A percentile compares a stretch with the other conserved stretches of the same genome.
Evolutionary conservation across 2,329 filamentous ascomycete genomes (phyloP).

Genomic region (Myriosclerotinia duriaeana): DNA sequence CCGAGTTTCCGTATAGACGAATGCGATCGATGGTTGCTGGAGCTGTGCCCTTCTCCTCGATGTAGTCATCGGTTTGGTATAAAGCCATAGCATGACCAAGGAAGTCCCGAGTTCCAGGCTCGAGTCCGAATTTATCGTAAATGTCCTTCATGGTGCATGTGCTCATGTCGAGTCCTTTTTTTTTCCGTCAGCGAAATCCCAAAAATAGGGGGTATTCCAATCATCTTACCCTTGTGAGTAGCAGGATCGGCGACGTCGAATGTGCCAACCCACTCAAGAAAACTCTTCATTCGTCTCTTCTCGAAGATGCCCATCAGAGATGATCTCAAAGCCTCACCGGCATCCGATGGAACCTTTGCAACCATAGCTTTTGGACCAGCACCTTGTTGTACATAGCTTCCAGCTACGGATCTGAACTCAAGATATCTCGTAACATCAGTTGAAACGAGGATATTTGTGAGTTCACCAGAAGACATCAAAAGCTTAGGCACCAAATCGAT

Average conservation of each 20-base stretch:
- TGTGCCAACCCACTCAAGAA: conserved; percentile 90
- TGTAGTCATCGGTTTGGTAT: conserved; percentile 86
- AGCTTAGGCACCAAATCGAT: conserved; percentile 98
- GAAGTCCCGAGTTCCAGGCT: conserved; percentile 87
- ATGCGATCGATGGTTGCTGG: conserved; percentile 89
- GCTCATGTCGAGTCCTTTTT: conserved; percentile 76
- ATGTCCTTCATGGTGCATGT: conserved; percentile 94
- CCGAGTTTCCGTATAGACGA: conserved; percentile 93
- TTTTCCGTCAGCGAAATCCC: conserved; percentile 31
- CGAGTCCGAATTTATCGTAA: conserved; percentile 95
- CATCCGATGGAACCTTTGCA: conserved; percentile 94
- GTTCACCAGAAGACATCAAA: conserved; percentile 96
- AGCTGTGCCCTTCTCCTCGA: conserved; percentile 68
- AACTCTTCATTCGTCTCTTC: conserved; percentile 95
- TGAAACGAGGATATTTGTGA: conserved; percentile 97
- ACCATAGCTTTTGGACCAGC: conserved; percentile 80
- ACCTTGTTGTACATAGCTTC: conserved; percentile 94
- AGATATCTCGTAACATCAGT: conserved; percentile 89
- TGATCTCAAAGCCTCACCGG: conserved; percentile 83
- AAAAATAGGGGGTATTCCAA: conserved; percentile 6
- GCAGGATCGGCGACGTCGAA: conserved; percentile 79
- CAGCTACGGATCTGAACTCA: conserved; percentile 91
- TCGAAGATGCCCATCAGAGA: conserved; percentile 97
- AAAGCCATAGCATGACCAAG: conserved; percentile 98
- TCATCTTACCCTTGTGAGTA: conserved; percentile 78